A percentile compares a stretch with the other conserved stretches of the same genome.
Conservation (phyloP, 1,284 basidiomycete genomes). For the Austroboletus niveus region DNA sequence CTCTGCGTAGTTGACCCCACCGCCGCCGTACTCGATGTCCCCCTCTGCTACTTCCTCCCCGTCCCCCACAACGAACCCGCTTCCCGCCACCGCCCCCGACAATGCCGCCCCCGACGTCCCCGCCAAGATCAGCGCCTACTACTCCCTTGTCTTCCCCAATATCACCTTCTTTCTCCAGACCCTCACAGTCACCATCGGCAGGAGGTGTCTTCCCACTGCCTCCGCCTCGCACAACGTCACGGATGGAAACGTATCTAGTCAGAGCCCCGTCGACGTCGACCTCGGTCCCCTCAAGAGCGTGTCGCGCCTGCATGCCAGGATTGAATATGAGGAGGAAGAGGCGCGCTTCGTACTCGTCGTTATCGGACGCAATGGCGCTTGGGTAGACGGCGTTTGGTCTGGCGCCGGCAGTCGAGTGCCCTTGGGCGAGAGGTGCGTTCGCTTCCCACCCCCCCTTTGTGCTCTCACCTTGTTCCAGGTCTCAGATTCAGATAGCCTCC, state of each 20-base stretch:
- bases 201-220: conserved; percentile 61
- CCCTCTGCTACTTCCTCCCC: conserved; percentile 9
- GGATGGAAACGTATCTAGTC: conserved; percentile 24
- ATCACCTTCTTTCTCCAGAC: conserved; percentile 90
- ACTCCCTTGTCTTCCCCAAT: conserved; percentile 88
- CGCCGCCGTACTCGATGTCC: conserved; percentile 26
- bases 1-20: conserved; percentile 4
- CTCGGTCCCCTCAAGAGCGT: conserved; percentile 96
- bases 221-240: conserved; percentile 54
- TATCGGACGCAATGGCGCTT: conserved; percentile 93
- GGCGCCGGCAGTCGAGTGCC: conserved; percentile 84
- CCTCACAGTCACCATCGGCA: conserved; percentile 76
- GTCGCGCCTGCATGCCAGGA: conserved; percentile 92
- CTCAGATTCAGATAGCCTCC: conserved; percentile 98
- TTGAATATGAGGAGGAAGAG: conserved; percentile 86
- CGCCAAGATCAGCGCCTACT: conserved; percentile 88
- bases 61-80: not conserved
- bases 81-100: conserved; percentile 31
- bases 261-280: conserved; percentile 83
- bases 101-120: conserved; percentile 21
- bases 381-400: conserved; percentile 96
- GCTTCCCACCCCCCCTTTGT: conserved; percentile 1
- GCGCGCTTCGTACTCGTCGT: conserved; percentile 91
- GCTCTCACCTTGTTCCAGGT: conserved; percentile 49
- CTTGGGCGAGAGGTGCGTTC: conserved; percentile 73